Evolutionary conservation across 2,329 filamentous ascomycete species (phyloP), one percentile per base, ranked within the genome.

Genomic region (Hypoxylon sp.): DNA sequence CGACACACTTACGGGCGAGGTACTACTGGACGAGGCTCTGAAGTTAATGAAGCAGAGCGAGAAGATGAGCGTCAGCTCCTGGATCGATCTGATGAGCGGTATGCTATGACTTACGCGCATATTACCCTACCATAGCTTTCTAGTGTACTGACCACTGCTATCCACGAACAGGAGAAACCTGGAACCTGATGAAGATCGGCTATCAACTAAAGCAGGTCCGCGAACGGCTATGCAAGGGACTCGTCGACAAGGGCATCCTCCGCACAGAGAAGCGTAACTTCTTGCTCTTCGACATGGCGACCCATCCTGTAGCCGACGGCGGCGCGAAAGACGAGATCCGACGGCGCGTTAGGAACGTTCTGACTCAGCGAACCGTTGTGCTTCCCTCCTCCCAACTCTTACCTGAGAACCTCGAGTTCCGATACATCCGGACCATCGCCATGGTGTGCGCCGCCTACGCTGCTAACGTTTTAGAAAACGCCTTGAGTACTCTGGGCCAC

Each of bases 11-110:
- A 99, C 96, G 5, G 96, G 96, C 74, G 96, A 99, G 84, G 96
- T 98, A 71, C 87, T 99, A 76, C 88, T 99, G 77, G 96, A 99
- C 82, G 96, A 99, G 85, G 93, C 96, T 65, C 85, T 99, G 78
- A 99, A 99, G 86, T 97, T 99, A 94, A 99, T 99, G 95, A 99
- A 99, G 87, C 91, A 93, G 75, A 98, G 94, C 82, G 96, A 99
- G 85, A 98, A 97, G 87, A 98, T 99, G 96, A 98, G 96, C 82
- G 96, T 99, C 73, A 96, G 93, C 85, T 93, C 93, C 49, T 99
- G 96, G 96, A 98, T 99, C 80, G 96, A 99, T 81, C 85, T 99
- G 74, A 95, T 99, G 94, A 98, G 94, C 81, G 96, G 95, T 98
- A 89, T 75, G 86, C 78, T 59, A 43, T 45, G 38, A 43, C 19